Base-by-base conservation (phyloP, 148 eudicot species). In the Bassia scoparia region DNA sequence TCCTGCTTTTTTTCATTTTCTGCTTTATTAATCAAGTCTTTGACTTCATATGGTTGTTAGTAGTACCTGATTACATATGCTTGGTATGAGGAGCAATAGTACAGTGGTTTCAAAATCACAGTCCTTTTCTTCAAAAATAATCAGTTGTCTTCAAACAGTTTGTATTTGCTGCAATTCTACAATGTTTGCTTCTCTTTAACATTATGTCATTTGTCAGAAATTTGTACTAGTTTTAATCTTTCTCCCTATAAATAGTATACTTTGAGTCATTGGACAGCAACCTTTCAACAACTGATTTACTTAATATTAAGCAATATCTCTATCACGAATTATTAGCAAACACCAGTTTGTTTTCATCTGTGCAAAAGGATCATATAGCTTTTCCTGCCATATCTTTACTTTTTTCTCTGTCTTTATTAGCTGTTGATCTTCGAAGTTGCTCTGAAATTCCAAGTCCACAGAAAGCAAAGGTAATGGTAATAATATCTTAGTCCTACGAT, bases 361-460 rank as follows among this genome's bases (percentile, higher is more conserved):
- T 61, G 54, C 44, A 71, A 18, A 72, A 44, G 29, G 20, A 20
- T 62, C 11, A 31, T 10, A 43, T 18, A 20, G 15, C 59, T 35
- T 68, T 68, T 29, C 26, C 58, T 74, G 21, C 59, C n/a, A n/a
- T n/a, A 70, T 38, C 34, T 23, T 37, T 43, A 44, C 56, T 41
- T 24, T 26, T 24, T 62, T 5, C 11, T 23, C 69, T 75, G 64
- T 73, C 35, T 66, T 26, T 75, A 80, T 74, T 78, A 93, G 98
- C 96, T 69, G 93, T 93, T 86, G 84, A 93, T 80, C 98, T 93
- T 49, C 81, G 85, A 69, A 83, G 86, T 84, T 80, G 86, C 84
- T 80, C 96, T 38, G 91, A 87, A 76, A 69, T 77, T 63, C 68
- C 87, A 70, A 77, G 60, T 80, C 70, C 78, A 72, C 86, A 81